Percentiles rank a stretch among this genome's conserved stretches.
phyloP scores from a whole-genome alignment of 371 early-diverging fungal genomes.

The Chytridium lagenaria region DNA sequence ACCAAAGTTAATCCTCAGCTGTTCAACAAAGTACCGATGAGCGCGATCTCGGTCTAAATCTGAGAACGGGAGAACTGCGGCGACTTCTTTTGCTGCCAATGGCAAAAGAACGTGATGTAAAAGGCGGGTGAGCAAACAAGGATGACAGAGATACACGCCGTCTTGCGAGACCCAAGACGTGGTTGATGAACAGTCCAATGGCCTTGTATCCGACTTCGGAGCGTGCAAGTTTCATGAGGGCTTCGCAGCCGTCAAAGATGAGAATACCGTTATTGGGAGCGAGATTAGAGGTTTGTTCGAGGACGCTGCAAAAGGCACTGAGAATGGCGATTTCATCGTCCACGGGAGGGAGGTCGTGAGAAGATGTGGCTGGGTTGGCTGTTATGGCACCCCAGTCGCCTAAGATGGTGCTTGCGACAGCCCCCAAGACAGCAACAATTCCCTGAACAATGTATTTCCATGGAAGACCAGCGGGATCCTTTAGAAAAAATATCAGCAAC shows the following conservation, averaged over 20 bases:
- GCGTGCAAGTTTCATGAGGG: conserved; percentile 4
- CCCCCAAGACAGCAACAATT: conserved; percentile 16
- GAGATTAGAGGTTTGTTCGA: conserved; percentile 18
- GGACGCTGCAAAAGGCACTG: conserved; percentile 19
- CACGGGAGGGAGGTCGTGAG: conserved; percentile 18
- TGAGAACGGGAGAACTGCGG: conserved; percentile 22
- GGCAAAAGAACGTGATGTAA: conserved; percentile 24
- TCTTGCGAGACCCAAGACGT: conserved; percentile 12
- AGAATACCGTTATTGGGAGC: conserved; percentile 14
- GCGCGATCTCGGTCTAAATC: conserved; percentile 23
- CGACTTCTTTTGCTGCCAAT: conserved; percentile 20
- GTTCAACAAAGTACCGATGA: conserved; percentile 21
- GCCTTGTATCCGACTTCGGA: conserved; percentile 24
- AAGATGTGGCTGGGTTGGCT: background rate
- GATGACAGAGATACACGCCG: background rate
- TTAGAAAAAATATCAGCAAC: background rate
- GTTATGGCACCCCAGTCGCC: conserved; percentile 24
- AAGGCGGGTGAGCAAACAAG: conserved; percentile 14
- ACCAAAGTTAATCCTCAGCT: conserved; percentile 10
- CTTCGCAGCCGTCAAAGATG: conserved; percentile 23
- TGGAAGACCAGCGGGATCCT: background rate
- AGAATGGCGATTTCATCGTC: conserved; percentile 28
- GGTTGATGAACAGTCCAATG: conserved; percentile 20
- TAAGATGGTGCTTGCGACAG: conserved; percentile 11
- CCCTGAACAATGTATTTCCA: background rate